Base-by-base conservation (phyloP, 768 basidiomycete genomes). In the Boletellus ananas region DNA sequence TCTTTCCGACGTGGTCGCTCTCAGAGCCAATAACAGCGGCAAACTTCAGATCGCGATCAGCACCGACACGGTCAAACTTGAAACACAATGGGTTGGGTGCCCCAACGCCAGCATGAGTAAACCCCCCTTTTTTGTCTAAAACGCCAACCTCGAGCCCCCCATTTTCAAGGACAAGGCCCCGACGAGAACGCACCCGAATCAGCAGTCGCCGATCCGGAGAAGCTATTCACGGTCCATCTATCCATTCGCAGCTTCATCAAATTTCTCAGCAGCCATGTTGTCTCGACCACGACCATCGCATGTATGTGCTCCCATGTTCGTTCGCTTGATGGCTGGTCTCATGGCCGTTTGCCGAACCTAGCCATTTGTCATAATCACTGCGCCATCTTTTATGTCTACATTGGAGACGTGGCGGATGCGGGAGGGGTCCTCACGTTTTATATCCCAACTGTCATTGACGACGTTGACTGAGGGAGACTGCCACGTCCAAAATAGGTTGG, bases 391-490 rank as follows among this genome's bases (percentile, higher is more conserved):
- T 94, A 93, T 55, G 90, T 93, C 47, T 94, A 93, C 61, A 85
- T 93, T 38, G 91, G 91, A 10, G 84, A 90, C 29, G 76, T 84
- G 11, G 79, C 80, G 5, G 83, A 89, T 49, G 81, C 85, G 0
- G 88, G 90, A 39, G 91, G 90, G 3, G 87, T 94, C 36, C 72
- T 94, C 54, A 94, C 91, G 3, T 93, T 88, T 63, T 94, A 92
- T 61, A 83, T 94, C 45, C 91, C 91, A 37, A 87, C 85, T 1
- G 79, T 88, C 34, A 75, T 86, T 39, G 81, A 84, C 37, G 85
- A 83, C 48, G 69, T 67, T 40, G 63, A 60, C 27, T 67, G 37
- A 63, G 31, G 38, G 23, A n/a, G 11, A 8, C 38, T 1, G 16
- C 14, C 18, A 25, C 23, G 23, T 18, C 18, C 3, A 7, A 16